Evolutionary conservation across 148 eudicot genomes (phyloP).

Genomic region (Cornus controversa): DNA sequence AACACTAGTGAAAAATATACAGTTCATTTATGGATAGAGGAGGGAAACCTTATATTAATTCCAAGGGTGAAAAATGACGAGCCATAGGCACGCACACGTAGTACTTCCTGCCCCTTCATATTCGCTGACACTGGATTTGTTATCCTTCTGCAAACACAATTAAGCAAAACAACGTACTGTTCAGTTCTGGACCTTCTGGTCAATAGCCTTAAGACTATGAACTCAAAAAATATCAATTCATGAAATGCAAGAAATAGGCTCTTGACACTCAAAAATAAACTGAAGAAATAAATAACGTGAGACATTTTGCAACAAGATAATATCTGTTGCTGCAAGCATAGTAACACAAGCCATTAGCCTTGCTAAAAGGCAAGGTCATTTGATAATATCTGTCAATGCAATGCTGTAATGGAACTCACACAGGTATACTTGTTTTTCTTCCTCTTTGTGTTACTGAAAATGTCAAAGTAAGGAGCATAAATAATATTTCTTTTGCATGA

Average conservation of each 20-base stretch:
- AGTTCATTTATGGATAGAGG: background rate
- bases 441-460: too few relatives aligned
- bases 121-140: slow-evolving; percentile 30
- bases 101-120: slow-evolving; percentile 83
- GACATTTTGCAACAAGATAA: background rate
- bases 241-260: background rate
- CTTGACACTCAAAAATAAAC: background rate
- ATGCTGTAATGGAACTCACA: too few relatives aligned
- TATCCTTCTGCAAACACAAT: slow-evolving; percentile 52
- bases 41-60: slow-evolving; percentile 78
- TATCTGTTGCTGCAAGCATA: too few relatives aligned
- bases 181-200: slow-evolving; percentile 4
- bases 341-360: too few relatives aligned
- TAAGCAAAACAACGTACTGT: slow-evolving; percentile 15
- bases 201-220: background rate
- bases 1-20: background rate
- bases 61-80: slow-evolving; percentile 89
- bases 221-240: slow-evolving; percentile 2
- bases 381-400: too few relatives aligned
- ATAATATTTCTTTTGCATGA: too few relatives aligned
- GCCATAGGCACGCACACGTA: slow-evolving; percentile 89
- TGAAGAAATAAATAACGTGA: background rate
- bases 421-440: too few relatives aligned
- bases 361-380: too few relatives aligned
- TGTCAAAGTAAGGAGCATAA: too few relatives aligned